phyloP scores from a whole-genome alignment of 345 rosid genomes.

The Brassica rapa region DNA sequence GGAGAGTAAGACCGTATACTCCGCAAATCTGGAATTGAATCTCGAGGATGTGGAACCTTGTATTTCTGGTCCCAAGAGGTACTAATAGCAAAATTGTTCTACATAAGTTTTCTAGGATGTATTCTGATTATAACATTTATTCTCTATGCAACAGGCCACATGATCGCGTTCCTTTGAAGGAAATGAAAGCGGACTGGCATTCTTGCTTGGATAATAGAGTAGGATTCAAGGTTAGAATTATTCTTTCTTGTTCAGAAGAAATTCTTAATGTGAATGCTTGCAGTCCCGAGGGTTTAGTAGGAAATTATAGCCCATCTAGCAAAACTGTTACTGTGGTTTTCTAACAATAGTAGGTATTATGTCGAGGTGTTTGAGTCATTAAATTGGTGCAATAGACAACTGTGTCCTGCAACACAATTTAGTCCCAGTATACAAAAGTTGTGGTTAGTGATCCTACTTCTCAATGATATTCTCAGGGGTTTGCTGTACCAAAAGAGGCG shows the following conservation, averaged over 20 bases:
- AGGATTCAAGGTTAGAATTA: conserved; percentile 76
- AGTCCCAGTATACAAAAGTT: neutral
- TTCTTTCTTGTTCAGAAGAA: conserved; percentile 7
- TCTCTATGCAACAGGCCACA: conserved; percentile 61
- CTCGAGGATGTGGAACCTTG: conserved; percentile 90
- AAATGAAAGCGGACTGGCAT: conserved; percentile 99
- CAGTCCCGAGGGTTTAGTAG: conserved; percentile 25
- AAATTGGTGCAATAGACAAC: neutral
- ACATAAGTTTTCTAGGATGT: neutral
- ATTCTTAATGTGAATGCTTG: conserved; percentile 8
- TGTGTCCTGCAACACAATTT: neutral
- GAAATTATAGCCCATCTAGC: conserved; percentile 6
- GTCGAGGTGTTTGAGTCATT: neutral
- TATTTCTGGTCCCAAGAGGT: conserved; percentile 63
- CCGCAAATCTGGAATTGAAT: conserved; percentile 78
- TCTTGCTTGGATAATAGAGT: conserved; percentile 88
- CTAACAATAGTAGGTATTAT: neutral
- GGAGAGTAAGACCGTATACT: conserved; percentile 70
- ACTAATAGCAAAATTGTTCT: neutral
- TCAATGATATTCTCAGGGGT: conserved; percentile 53
- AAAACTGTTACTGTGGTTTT: neutral
- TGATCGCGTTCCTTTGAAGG: conserved; percentile 86
- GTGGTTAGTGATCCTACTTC: neutral
- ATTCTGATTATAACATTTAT: neutral
- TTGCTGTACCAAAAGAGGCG: conserved; percentile 77